phyloP scores from a whole-genome alignment of 2,329 filamentous ascomycete species.

The Aspergillus ruber region DNA sequence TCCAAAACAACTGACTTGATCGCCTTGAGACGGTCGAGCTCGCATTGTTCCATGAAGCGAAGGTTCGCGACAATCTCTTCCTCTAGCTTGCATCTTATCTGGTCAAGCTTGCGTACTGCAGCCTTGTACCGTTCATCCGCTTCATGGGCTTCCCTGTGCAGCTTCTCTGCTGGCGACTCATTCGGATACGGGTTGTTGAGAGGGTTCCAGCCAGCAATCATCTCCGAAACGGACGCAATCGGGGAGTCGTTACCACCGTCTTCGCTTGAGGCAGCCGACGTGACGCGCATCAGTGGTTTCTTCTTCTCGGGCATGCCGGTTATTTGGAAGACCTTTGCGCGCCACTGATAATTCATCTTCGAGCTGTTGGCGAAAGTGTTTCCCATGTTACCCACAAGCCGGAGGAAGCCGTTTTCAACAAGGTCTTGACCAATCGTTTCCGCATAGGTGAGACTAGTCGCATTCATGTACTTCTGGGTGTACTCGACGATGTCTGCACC shows the following conservation, averaged over 20 bases:
- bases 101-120: slow-evolving; percentile 77
- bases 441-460: slow-evolving; percentile 78
- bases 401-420: slow-evolving; percentile 71
- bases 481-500: slow-evolving; percentile 95
- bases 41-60: slow-evolving; percentile 93
- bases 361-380: slow-evolving; percentile 96
- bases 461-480: slow-evolving; percentile 79
- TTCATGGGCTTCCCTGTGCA: slow-evolving; percentile 83
- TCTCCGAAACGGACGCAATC: slow-evolving; percentile 77
- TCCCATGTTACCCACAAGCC: slow-evolving; percentile 88
- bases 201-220: slow-evolving; percentile 86
- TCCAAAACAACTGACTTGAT: slow-evolving; percentile 98
- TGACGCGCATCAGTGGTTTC: slow-evolving; percentile 62
- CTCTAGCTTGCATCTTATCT: slow-evolving; percentile 88
- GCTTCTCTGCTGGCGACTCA: slow-evolving; percentile 78
- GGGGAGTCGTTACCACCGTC: slow-evolving; percentile 64
- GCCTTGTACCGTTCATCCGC: slow-evolving; percentile 91
- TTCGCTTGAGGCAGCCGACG: slow-evolving; percentile 60
- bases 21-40: slow-evolving; percentile 90
- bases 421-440: slow-evolving; percentile 94
- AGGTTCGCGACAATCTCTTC: slow-evolving; percentile 89
- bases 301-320: slow-evolving; percentile 88
- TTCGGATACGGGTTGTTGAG: slow-evolving; percentile 87
- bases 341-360: slow-evolving; percentile 96
- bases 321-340: slow-evolving; percentile 80